Evolutionary conservation across 2,329 filamentous ascomycete genomes (phyloP).

Genomic region (Aspergillus fumigatus): DNA sequence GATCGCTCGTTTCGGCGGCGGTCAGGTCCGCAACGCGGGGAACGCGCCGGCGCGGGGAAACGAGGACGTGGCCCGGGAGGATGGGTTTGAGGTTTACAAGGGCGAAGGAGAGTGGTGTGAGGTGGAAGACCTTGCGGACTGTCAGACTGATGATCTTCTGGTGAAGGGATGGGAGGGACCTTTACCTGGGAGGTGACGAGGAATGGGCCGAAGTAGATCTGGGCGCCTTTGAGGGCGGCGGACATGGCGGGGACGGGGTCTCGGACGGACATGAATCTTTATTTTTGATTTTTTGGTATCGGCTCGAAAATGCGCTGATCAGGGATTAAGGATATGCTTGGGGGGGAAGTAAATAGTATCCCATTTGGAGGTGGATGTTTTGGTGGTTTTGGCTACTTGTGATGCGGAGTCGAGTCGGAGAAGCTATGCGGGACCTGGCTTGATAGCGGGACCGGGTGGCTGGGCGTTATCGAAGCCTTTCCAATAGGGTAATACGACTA

Average conservation of each 20-base stretch:
- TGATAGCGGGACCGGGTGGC: not conserved
- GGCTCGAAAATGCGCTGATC: not conserved
- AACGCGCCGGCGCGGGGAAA: constrained; percentile 69
- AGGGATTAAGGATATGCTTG: not conserved
- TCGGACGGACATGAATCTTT: constrained; percentile 9
- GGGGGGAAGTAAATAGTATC: not conserved
- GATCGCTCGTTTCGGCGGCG: constrained; percentile 68
- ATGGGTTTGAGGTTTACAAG: constrained; percentile 95
- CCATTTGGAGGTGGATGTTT: not conserved
- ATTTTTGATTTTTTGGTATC: not conserved
- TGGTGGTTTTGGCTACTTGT: too few relatives aligned
- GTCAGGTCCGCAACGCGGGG: constrained; percentile 72
- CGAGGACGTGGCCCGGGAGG: constrained; percentile 85
- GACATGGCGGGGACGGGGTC: constrained; percentile 17
- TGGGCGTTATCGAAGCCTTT: not conserved
- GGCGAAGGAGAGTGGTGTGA: constrained; percentile 73
- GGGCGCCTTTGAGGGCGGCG: constrained; percentile 26
- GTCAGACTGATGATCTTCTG: not conserved
- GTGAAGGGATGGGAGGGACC: not conserved
- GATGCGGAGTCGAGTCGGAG: not conserved
- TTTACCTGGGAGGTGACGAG: constrained; percentile 68
- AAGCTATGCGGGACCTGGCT: not conserved
- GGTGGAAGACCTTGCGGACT: constrained; percentile 71
- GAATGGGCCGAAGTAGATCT: constrained; percentile 69
- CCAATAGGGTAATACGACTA: not conserved